phyloP scores from a whole-genome alignment of 176 grass and related monocot genomes.

The Triticum turgidum region DNA sequence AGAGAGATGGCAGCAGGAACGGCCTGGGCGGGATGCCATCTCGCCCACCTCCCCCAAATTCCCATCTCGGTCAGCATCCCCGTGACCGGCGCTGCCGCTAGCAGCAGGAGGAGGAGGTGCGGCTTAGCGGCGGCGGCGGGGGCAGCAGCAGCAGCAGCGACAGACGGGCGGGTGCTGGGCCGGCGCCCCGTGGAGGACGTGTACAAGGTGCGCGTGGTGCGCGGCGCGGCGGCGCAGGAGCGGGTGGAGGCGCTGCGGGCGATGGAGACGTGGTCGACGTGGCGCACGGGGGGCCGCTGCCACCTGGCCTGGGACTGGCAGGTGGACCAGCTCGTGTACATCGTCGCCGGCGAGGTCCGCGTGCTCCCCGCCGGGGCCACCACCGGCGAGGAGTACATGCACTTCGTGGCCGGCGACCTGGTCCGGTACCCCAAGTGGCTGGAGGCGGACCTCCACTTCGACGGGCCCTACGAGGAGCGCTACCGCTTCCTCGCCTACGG shows the following conservation, averaged over 20 bases:
- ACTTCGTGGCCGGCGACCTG: constrained; percentile 85
- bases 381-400: constrained; percentile 78
- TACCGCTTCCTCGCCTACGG: constrained; percentile 84
- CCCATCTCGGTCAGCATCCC: neutral
- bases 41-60: constrained; percentile 17
- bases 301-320: constrained; percentile 88
- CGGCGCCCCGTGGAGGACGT: constrained; percentile 59
- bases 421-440: constrained; percentile 90
- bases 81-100: neutral
- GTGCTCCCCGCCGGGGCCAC: constrained; percentile 74
- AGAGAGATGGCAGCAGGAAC: constrained; percentile 8
- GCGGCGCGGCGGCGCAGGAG: constrained; percentile 55
- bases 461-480: constrained; percentile 88
- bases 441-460: constrained; percentile 90
- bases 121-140: neutral
- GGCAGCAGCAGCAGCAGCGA: neutral
- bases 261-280: constrained; percentile 70
- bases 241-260: constrained; percentile 54
- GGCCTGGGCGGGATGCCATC: constrained; percentile 18
- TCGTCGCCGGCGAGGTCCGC: constrained; percentile 83
- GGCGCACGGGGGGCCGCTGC: constrained; percentile 80
- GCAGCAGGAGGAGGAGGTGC: neutral
- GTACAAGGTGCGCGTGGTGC: constrained; percentile 88
- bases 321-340: constrained; percentile 90
- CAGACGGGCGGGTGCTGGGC: constrained; percentile 18